Base-by-base conservation (phyloP, 805 yeast genomes). In the Clavispora santaluciae region DNA sequence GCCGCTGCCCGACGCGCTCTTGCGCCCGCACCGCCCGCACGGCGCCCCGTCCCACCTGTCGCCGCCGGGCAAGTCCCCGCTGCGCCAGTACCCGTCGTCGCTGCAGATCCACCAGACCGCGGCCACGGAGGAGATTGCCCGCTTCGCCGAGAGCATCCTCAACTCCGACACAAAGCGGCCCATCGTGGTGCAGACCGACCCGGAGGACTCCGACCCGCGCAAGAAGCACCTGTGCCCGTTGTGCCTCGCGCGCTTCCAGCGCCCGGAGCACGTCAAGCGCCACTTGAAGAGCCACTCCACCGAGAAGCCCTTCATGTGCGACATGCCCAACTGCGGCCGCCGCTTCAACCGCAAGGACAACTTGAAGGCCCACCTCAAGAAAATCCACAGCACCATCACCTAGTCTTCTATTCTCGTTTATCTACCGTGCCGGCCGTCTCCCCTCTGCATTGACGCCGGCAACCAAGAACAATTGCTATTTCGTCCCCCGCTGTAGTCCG, bases 181-280 rank as follows among this genome's bases (percentile, higher is more conserved):
- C 38, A 50, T 51, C 18, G 44, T 53, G 35, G 42, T 51, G 38
- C 51, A 45, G 36, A 50, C 50, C 11, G 61, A 57, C 37, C 64
- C 67, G 39, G 70, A 74, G 37, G 43, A 43, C 22, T 39, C 47
- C 31, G 73, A 68, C 46, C 70, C 72, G 7, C 79, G 77, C 53
- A 81, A 80, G 57, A 68, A 70, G 38, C 86, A 81, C 57, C 70
- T 70, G 48, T 81, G 88, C 61, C 85, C 85, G 1, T 56, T 79
- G 31, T 80, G 87, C 55, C 77, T 74, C 36, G 70, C 79, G 29
- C 60, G 74, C 38, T 81, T 81, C 66, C 86, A 80, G 56, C 60
- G 85, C 48, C 84, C 88, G 2, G 88, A 81, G 52, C 88, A 81
- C 57, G 88, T 81, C 22, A 81, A 78, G 56, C 58, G 86, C 46